Evolutionary conservation across 371 early-diverging fungal genomes (phyloP).

Genomic region (Gilbertella persicaria): DNA sequence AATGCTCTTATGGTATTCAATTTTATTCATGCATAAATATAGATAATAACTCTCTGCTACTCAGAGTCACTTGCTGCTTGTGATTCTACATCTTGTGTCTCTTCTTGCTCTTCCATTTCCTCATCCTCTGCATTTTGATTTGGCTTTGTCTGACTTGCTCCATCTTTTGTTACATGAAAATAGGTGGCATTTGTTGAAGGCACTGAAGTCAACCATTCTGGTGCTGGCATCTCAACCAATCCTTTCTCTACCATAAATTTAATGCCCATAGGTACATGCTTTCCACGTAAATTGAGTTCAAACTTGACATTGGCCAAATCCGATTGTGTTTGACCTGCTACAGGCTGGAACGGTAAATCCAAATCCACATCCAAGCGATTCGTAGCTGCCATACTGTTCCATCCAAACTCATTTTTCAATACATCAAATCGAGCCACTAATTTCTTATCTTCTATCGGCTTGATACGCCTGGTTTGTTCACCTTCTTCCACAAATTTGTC

Average conservation of each 20-base stretch:
- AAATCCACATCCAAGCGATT: neutral
- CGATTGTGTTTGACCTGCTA: neutral
- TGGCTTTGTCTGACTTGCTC: slow-evolving; percentile 14
- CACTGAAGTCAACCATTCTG: slow-evolving; percentile 42
- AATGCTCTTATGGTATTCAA: no score
- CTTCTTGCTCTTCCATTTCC: neutral
- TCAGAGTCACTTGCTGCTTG: no score
- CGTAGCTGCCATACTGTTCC: neutral
- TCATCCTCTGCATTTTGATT: slow-evolving; percentile 5
- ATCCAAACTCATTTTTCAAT: slow-evolving; percentile 17
- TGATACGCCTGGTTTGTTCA: slow-evolving; percentile 35
- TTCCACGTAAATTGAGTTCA: slow-evolving; percentile 42
- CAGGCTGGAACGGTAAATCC: slow-evolving; percentile 6
- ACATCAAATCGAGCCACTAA: slow-evolving; percentile 17
- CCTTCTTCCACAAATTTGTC: slow-evolving; percentile 14
- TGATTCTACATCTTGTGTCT: neutral
- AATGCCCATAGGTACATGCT: slow-evolving; percentile 55
- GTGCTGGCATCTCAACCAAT: slow-evolving; percentile 38
- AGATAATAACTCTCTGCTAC: no score
- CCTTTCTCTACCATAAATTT: slow-evolving; percentile 40
- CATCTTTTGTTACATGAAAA: slow-evolving; percentile 21
- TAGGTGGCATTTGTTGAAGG: slow-evolving; percentile 20
- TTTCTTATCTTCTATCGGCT: slow-evolving; percentile 22
- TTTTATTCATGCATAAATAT: no score
- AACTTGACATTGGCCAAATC: slow-evolving; percentile 7